Conservation (phyloP, 176 grass and related monocot genomes). For the Cenchrus americanus region DNA sequence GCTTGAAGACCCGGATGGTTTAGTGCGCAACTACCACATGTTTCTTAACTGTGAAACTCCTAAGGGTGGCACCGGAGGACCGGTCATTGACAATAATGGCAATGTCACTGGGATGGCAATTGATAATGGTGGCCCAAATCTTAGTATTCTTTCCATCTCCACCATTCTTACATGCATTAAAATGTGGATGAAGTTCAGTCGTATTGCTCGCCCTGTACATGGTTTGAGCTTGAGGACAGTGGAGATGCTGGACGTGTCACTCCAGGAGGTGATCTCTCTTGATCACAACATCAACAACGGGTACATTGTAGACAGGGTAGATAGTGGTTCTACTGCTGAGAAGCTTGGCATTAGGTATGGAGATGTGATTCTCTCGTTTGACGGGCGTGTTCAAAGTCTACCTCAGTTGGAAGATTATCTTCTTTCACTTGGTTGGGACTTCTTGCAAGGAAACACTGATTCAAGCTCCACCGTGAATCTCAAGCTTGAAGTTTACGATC, state of each 20-base stretch:
- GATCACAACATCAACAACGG: not conserved
- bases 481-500: slow-evolving; percentile 34
- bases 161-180: not conserved
- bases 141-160: not conserved
- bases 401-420: slow-evolving; percentile 35
- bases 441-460: not conserved
- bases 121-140: too few relatives aligned
- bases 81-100: not conserved
- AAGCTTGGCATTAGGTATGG: slow-evolving; percentile 10
- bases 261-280: not conserved
- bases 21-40: not conserved
- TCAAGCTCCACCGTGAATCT: not conserved
- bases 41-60: not conserved
- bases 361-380: slow-evolving; percentile 9
- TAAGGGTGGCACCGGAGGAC: not conserved
- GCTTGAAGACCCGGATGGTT: not conserved
- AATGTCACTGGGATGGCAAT: not conserved
- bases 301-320: not conserved
- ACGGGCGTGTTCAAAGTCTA: not conserved
- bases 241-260: not conserved
- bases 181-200: slow-evolving; percentile 20
- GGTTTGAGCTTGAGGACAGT: not conserved
- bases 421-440: not conserved
- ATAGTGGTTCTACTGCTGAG: not conserved
- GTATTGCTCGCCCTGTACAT: not conserved